These are phyloP conservation scores for Biscutella laevigata DNA, from an alignment of 441 rosid species.

Conservation along the genomic window DNA sequence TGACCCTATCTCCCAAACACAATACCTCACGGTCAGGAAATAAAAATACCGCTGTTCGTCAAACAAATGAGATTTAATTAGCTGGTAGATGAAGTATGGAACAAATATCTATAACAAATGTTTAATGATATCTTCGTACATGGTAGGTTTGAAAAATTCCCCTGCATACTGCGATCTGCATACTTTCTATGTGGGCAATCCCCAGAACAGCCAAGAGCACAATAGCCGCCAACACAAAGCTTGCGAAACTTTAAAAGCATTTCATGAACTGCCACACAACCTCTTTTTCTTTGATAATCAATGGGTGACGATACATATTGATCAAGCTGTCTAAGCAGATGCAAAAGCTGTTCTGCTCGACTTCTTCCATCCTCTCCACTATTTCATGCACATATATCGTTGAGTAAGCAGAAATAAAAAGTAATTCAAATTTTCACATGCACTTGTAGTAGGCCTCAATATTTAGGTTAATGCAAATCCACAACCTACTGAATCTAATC, in stretches of 20 bases:
- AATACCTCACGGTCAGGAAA: constrained; percentile 95
- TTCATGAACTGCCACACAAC: constrained; percentile 88
- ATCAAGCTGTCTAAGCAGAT: constrained; percentile 86
- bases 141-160: constrained; percentile 79
- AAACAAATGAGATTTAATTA: constrained; percentile 23
- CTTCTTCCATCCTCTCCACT: constrained; percentile 99
- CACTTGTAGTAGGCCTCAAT: neutral
- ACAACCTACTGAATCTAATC: constrained; percentile 3
- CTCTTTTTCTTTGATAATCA: constrained; percentile 91
- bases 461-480: constrained; percentile 1
- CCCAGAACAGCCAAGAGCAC: constrained; percentile 92
- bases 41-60: constrained; percentile 71
- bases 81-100: constrained; percentile 9
- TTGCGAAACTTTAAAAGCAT: constrained; percentile 87
- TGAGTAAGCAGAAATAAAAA: constrained; percentile 22
- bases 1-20: constrained; percentile 90
- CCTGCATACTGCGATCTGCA: constrained; percentile 60
- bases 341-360: constrained; percentile 96
- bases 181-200: constrained; percentile 84
- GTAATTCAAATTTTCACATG: neutral
- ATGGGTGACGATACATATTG: constrained; percentile 73
- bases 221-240: constrained; percentile 80
- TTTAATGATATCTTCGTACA: constrained; percentile 37
- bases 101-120: constrained; percentile 2
- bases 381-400: constrained; percentile 26